Conservation (phyloP, 2,329 filamentous ascomycete genomes). For the Diaporthe ampelina region DNA sequence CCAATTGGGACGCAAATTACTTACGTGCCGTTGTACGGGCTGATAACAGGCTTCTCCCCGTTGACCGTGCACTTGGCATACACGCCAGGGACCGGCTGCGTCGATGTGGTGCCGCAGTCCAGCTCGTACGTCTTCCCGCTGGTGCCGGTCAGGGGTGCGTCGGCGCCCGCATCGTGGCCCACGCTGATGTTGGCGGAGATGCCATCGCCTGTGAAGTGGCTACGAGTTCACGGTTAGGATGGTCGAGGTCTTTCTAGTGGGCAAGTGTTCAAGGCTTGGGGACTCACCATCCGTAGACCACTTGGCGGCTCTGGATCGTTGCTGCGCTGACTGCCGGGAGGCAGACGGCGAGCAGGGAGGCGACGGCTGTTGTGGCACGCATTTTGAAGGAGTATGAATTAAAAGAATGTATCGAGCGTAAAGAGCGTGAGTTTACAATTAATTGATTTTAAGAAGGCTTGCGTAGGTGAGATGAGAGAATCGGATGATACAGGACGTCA, state of each 20-base stretch:
- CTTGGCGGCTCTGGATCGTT: not conserved
- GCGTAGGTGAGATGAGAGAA: not conserved
- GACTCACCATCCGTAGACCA: constrained; percentile 13
- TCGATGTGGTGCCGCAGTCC: constrained; percentile 6
- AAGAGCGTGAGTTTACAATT: not conserved
- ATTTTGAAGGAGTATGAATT: not conserved
- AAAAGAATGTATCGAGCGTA: not conserved
- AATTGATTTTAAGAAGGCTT: too few relatives aligned
- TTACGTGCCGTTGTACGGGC: not conserved
- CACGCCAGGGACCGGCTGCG: not conserved
- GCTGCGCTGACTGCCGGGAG: not conserved
- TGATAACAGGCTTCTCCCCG: constrained; percentile 5
- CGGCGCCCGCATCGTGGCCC: not conserved
- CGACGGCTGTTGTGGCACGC: not conserved
- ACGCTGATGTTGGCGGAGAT: not conserved
- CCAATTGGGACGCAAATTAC: fast-evolving
- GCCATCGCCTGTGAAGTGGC: not conserved
- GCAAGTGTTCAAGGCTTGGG: too few relatives aligned
- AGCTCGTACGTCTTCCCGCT: constrained; percentile 16
- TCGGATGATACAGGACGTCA: fast-evolving
- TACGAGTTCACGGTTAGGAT: not conserved
- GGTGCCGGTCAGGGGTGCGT: not conserved
- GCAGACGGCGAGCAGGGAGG: not conserved
- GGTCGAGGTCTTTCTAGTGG: not conserved
- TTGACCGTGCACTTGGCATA: constrained; percentile 19